Base-by-base conservation (phyloP, 352 stramenopile species). In the Blastocystis sp. region DNA sequence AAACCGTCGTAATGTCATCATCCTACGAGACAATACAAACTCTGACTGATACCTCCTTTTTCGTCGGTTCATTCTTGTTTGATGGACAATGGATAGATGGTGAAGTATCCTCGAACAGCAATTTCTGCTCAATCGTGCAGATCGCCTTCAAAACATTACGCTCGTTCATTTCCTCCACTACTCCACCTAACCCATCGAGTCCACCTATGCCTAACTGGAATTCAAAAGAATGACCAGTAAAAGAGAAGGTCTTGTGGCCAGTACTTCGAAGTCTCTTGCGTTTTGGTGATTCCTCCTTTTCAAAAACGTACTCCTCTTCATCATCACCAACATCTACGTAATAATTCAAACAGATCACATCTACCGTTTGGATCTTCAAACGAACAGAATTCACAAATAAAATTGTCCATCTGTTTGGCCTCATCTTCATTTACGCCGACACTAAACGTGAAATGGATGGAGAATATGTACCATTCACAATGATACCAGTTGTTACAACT, bases 261-360 rank as follows among this genome's bases (percentile, higher is more conserved):
- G 63, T 56, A 29, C 32, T 51, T 16, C 32, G 46, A 67, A 54
- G 63, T 21, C 71, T 32, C 71, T 67, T 83, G 14, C 71, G 42
- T 27, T 83, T 29, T 2, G 58, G 21, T 1, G 71, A 56, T 63
- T 67, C 71, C 19, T 83, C 71, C 29, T 37, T 32, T 46, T 87
- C 77, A 56, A 87, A 63, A 51, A 87, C 39, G 56, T 87, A 87
- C n/a, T 87, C 77, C 56, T 87, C 77, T 54, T 87, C 77, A 29
- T 87, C 77, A n/a, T 67, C 56, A 57, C 74, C 61, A 3, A 75
- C 51, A 0, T 77, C 65, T 87, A 63, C 19, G 19, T 16, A 43
- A 61, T 27, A 49, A 54, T 2, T n/a, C 11, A 39, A 16, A 35
- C 24, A 58, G 21, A 19, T 27, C 6, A 29, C 27, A 27, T 6